phyloP scores from a whole-genome alignment of 2,329 filamentous ascomycete genomes.

The Fulvia fulva region DNA sequence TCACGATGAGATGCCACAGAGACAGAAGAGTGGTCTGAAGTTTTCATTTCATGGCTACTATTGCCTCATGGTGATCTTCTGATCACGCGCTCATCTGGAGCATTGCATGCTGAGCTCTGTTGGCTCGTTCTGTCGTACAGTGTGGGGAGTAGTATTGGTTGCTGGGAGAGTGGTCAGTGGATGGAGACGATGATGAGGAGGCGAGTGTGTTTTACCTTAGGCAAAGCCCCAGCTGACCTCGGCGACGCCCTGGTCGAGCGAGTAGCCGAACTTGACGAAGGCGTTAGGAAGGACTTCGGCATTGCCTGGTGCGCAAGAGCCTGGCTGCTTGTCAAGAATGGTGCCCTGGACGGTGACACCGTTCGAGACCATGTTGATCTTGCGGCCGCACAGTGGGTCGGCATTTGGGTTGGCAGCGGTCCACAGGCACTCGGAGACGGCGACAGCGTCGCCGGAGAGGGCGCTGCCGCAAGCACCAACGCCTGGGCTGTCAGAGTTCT shows the following conservation, averaged over 20 bases:
- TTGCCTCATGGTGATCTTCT: background rate
- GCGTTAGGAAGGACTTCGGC: background rate
- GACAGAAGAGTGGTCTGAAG: background rate
- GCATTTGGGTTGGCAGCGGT: background rate
- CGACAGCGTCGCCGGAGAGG: background rate
- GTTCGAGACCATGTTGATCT: background rate
- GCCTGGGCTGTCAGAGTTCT: background rate
- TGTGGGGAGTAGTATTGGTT: background rate
- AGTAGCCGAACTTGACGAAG: background rate
- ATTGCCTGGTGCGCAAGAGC: background rate
- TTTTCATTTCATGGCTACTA: background rate
- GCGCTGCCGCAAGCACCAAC: background rate
- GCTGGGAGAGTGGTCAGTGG: background rate
- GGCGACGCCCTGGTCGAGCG: background rate
- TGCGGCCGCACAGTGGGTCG: background rate
- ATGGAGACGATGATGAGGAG: background rate
- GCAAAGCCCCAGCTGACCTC: background rate
- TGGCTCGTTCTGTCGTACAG: background rate
- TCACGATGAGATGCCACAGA: background rate
- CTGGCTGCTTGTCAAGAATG: background rate
- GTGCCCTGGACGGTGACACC: background rate
- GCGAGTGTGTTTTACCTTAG: background rate
- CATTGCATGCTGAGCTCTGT: background rate
- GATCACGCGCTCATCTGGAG: background rate
- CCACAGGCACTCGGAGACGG: background rate